Base-by-base conservation (phyloP, 2,329 filamentous ascomycete genomes). In the Penicillium sp. region DNA sequence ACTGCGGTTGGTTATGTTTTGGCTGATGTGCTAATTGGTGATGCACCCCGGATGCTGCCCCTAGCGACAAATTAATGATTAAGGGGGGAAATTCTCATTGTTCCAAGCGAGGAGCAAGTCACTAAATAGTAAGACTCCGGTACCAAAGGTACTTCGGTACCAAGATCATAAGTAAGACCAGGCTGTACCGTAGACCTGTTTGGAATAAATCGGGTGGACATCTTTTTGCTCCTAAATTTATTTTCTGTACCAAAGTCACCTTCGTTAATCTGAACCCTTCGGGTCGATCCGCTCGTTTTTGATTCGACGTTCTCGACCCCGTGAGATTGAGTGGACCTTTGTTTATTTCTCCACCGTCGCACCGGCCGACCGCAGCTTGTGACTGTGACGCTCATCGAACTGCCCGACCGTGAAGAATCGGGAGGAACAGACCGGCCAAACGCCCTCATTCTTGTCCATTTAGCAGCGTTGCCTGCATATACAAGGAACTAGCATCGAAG, bases 331-430 rank as follows among this genome's bases (percentile, higher is more conserved):
- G 43, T 54, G 43, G 49, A 26, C 49, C 49, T 39, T 54, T 54
- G 52, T 54, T 54, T 54, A 54, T 48, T 48, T 49, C 52, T 54
- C 52, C 52, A 54, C 52, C 59, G 61, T 66, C 60, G 63, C 62
- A 63, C 58, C 58, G 58, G 57, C 61, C 65, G 63, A 65, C 64
- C 63, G 53, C 53, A 48, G 52, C 27, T 11, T 29, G 27, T 51
- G 48, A 50, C 10, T 29, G 27, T 51, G 48, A 50, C 46, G 26
- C 26, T 42, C 39, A 16, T 26, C 29, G 29, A 31, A 31, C 29
- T 31, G 4, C 31, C 31, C 31, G 31, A 33, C 31, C 31, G 31
- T 33, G 2, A 33, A 16, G 31, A 16, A 19, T 19, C 35, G 8
- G 6, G 35, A 42, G 11, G 27, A 22, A 37, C 22, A 37, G 11